Evolutionary conservation across 768 basidiomycete species (phyloP).

Genomic region (Rhizopogon vulgaris): DNA sequence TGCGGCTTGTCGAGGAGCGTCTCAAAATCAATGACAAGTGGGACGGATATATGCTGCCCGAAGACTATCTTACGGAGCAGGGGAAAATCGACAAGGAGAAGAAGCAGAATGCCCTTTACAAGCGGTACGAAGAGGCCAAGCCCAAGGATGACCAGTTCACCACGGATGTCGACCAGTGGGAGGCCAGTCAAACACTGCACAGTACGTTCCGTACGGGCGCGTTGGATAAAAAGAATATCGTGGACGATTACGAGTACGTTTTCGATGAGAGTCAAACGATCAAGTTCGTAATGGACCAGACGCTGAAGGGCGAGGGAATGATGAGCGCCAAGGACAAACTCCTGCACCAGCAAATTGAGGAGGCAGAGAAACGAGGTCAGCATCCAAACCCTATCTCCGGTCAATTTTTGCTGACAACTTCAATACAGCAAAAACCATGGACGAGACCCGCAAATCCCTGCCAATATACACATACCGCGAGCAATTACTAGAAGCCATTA

Average conservation of each 20-base stretch:
- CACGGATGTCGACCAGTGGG: slow-evolving; percentile 98
- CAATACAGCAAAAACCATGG: slow-evolving; percentile 72
- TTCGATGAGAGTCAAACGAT: slow-evolving; percentile 98
- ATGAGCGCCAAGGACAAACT: slow-evolving; percentile 84
- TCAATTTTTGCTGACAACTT: background rate
- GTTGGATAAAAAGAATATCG: slow-evolving; percentile 76
- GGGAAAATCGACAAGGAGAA: slow-evolving; percentile 98
- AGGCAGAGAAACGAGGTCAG: slow-evolving; percentile 84
- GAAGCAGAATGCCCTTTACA: slow-evolving; percentile 86
- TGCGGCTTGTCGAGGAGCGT: slow-evolving; percentile 89
- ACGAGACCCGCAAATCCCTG: slow-evolving; percentile 88
- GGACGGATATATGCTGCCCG: slow-evolving; percentile 95
- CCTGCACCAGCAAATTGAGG: slow-evolving; percentile 83
- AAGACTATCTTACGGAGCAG: slow-evolving; percentile 97
- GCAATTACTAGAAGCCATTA: slow-evolving; percentile 81
- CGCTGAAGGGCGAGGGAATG: slow-evolving; percentile 56
- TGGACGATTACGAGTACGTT: slow-evolving; percentile 92
- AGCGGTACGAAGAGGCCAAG: slow-evolving; percentile 91
- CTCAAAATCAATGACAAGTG: slow-evolving; percentile 91
- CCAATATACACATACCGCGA: slow-evolving; percentile 91
- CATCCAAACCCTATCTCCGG: slow-evolving; percentile 2
- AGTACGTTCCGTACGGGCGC: slow-evolving; percentile 90
- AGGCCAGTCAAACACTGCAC: slow-evolving; percentile 82
- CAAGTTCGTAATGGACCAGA: slow-evolving; percentile 84
- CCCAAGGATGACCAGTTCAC: slow-evolving; percentile 91